Conservation (phyloP, 768 basidiomycete species). For the Porpolomopsis calyptriformis region DNA sequence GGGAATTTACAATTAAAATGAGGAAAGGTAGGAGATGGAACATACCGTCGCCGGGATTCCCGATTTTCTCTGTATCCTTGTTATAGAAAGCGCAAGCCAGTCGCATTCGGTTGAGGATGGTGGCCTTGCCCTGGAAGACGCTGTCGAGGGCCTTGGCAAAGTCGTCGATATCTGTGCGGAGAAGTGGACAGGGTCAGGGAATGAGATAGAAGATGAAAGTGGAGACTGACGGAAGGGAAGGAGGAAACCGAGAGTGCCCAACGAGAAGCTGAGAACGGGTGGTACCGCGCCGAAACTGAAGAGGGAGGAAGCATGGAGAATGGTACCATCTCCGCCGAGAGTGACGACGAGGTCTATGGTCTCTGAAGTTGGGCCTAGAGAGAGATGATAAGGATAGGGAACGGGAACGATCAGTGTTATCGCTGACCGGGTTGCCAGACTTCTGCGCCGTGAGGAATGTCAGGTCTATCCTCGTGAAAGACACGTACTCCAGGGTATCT, state of each 20-base stretch:
- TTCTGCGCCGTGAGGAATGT: constrained; percentile 53
- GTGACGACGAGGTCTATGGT: constrained; percentile 83
- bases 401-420: no score
- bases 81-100: constrained; percentile 72
- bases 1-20: not conserved
- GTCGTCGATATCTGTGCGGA: constrained; percentile 68
- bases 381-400: constrained; percentile 8
- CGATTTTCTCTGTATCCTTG: constrained; percentile 44
- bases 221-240: constrained; percentile 77
- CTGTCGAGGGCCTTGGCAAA: constrained; percentile 71
- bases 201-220: not conserved
- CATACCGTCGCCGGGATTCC: constrained; percentile 48
- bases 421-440: constrained; percentile 59
- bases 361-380: constrained; percentile 37
- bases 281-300: constrained; percentile 89
- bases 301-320: constrained; percentile 84
- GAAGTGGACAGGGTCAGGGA: not conserved
- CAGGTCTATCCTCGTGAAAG: constrained; percentile 55
- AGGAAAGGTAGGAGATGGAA: constrained; percentile 5
- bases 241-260: constrained; percentile 90
- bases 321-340: constrained; percentile 90
- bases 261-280: constrained; percentile 81
- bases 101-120: constrained; percentile 83
- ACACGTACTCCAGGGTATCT: constrained; percentile 53
- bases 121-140: constrained; percentile 70